phyloP scores from a whole-genome alignment of 805 yeast genomes.

The Hanseniaspora thailandica region DNA sequence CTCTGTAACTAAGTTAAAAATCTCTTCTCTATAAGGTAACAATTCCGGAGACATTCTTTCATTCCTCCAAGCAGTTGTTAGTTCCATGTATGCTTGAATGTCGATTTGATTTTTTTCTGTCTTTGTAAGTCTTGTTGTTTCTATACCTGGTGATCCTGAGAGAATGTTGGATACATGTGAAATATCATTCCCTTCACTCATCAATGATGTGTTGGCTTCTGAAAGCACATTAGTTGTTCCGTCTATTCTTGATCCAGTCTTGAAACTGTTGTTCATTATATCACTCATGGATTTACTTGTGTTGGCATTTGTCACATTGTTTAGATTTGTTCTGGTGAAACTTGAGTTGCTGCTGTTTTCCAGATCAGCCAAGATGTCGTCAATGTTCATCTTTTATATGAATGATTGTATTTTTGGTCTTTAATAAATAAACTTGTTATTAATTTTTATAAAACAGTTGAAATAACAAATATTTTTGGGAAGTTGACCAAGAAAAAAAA shows the following conservation, averaged over 20 bases:
- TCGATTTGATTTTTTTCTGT: constrained; percentile 32
- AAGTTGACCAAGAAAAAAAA: too few relatives aligned
- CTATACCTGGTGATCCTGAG: neutral
- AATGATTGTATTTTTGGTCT: too few relatives aligned
- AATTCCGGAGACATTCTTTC: constrained; percentile 83
- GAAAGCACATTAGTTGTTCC: constrained; percentile 4
- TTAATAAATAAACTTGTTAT: too few relatives aligned
- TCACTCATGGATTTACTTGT: constrained; percentile 6
- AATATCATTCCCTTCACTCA: neutral
- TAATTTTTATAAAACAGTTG: too few relatives aligned
- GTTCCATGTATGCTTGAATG: constrained; percentile 18
- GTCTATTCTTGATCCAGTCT: constrained; percentile 1
- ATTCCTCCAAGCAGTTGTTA: constrained; percentile 61
- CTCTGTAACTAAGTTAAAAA: constrained; percentile 46
- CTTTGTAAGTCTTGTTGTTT: constrained; percentile 17
- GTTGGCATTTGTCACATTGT: constrained; percentile 1
- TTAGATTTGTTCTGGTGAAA: neutral
- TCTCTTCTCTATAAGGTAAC: constrained; percentile 54
- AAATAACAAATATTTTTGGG: too few relatives aligned
- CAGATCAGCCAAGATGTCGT: constrained; percentile 58
- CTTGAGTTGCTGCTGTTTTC: constrained; percentile 31
- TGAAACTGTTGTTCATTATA: constrained; percentile 1
- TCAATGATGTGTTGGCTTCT: constrained; percentile 16
- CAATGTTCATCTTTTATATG: constrained; percentile 39
- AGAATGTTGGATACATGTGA: constrained; percentile 2